Percentiles rank a stretch among this genome's conserved stretches.
These are phyloP conservation scores for Fonsecaea monophora DNA, from an alignment of 2,329 filamentous ascomycete species.

Conservation along the genomic window DNA sequence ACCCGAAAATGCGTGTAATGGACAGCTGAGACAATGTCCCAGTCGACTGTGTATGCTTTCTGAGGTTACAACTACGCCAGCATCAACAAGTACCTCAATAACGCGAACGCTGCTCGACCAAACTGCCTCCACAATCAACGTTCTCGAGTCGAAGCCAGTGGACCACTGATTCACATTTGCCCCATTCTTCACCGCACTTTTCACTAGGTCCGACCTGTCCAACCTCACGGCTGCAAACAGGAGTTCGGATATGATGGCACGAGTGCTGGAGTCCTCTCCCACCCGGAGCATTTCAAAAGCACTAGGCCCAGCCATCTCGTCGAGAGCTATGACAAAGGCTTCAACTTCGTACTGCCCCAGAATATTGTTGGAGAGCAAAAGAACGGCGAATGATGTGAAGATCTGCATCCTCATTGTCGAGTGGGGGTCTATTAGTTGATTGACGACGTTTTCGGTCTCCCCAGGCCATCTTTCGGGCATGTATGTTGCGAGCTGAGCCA, in stretches of 20 bases:
- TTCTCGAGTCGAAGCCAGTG: neutral
- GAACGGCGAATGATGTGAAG: slow-evolving; percentile 10
- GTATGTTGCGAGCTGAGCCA: slow-evolving; percentile 1
- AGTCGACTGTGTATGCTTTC: too few relatives aligned
- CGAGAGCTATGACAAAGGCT: slow-evolving; percentile 2
- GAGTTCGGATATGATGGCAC: slow-evolving; percentile 10
- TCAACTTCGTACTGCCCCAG: neutral
- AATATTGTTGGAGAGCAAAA: slow-evolving; percentile 9
- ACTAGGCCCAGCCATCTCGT: slow-evolving; percentile 6
- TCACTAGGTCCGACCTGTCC: neutral
- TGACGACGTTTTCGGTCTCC: neutral
- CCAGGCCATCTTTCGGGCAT: neutral
- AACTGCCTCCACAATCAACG: slow-evolving; percentile 10
- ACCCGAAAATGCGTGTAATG: neutral
- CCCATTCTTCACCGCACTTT: slow-evolving; percentile 7
- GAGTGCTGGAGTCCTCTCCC: slow-evolving; percentile 5
- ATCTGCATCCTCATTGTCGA: slow-evolving; percentile 14
- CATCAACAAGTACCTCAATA: slow-evolving; percentile 7
- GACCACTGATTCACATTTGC: neutral
- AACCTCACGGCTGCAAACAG: slow-evolving; percentile 1
- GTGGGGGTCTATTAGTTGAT: slow-evolving; percentile 8
- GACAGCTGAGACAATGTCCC: neutral
- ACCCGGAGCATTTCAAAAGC: slow-evolving; percentile 12
- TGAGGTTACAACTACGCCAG: neutral
- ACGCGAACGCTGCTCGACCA: neutral